phyloP scores from a whole-genome alignment of 2,329 filamentous ascomycete species.

The Trichophyton schoenleinii region DNA sequence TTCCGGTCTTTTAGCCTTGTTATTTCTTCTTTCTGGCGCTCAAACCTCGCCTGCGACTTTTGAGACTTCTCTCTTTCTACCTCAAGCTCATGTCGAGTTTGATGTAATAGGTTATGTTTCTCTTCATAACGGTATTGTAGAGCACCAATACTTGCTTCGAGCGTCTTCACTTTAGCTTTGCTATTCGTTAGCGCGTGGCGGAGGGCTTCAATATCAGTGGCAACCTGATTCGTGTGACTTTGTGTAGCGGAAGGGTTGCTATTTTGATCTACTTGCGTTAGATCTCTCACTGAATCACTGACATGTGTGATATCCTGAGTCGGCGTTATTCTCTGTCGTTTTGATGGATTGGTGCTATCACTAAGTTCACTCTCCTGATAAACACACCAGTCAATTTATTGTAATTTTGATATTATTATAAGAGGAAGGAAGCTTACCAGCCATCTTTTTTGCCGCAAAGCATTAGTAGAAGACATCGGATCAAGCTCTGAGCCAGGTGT shows the following conservation, averaged over 20 bases:
- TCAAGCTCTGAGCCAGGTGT: conserved; percentile 12
- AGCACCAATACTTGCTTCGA: conserved; percentile 22
- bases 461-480: conserved; percentile 14
- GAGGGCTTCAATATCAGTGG: conserved; percentile 22
- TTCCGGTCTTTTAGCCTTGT: conserved; percentile 31
- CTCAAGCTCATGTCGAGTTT: conserved; percentile 27
- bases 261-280: conserved; percentile 17
- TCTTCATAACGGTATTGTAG: conserved; percentile 37
- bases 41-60: conserved; percentile 21
- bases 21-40: conserved; percentile 27
- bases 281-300: conserved; percentile 23
- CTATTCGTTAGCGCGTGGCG: conserved; percentile 18
- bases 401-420: not conserved
- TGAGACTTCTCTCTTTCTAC: conserved; percentile 19
- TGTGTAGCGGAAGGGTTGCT: conserved; percentile 12
- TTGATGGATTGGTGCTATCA: conserved; percentile 19
- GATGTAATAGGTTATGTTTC: conserved; percentile 26
- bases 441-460: conserved; percentile 19
- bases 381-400: conserved; percentile 12
- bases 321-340: conserved; percentile 27
- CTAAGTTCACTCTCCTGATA: conserved; percentile 22
- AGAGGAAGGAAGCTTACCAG: conserved; percentile 13
- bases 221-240: conserved; percentile 17
- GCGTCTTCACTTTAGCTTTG: conserved; percentile 21
- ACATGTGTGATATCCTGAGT: conserved; percentile 27